Evolutionary conservation across 441 rosid genomes (phyloP), one percentile per base, ranked within the genome.

Genomic region (Adansonia madagascariensis): DNA sequence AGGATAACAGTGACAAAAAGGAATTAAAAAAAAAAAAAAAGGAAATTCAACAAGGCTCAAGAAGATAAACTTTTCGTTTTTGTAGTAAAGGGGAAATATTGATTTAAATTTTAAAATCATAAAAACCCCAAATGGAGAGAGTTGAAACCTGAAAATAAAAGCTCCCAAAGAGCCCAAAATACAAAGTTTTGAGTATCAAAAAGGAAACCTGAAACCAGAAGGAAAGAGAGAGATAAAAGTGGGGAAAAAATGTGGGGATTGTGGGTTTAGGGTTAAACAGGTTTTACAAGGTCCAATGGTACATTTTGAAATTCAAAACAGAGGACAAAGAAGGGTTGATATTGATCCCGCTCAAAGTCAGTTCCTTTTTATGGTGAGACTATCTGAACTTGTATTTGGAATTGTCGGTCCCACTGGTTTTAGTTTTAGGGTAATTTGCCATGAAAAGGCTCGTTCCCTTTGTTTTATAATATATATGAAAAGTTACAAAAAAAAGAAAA

Each of bases 291-390:
- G 49, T 24, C 24, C 35, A 31, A 62, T 27, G 50, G n/a, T 15
- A 41, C 24, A 3, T 66, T 75, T 76, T 76, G 73, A 76, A 66
- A 76, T 76, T 76, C 78, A 74, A 75, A 64, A 66, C 44, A 10
- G 27, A 24, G 24, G 77, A 60, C 41, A 24, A 47, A 41, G 14
- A 18, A 27, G 47, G 35, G 63, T 12, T 35, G 39, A 70, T 50
- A 24, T 12, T 35, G 24, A 74, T 62, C 78, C 78, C 64, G 72
- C 78, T 47, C 77, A 44, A 46, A 0, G 15, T 27, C 5, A 8
- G 4, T 7, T 12, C 20, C 43, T 11, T 27, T 41, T 43, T 47
- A 6, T 0, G n/a, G 18, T 4, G 8, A 11, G 73, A 7, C 8
- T 35, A 11, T 41, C 61, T 41, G 63, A 57, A 20, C 9, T 11